Evolutionary conservation across 441 rosid species (phyloP), one percentile per base, ranked within the genome.

Genomic region (Aleurites moluccanus): DNA sequence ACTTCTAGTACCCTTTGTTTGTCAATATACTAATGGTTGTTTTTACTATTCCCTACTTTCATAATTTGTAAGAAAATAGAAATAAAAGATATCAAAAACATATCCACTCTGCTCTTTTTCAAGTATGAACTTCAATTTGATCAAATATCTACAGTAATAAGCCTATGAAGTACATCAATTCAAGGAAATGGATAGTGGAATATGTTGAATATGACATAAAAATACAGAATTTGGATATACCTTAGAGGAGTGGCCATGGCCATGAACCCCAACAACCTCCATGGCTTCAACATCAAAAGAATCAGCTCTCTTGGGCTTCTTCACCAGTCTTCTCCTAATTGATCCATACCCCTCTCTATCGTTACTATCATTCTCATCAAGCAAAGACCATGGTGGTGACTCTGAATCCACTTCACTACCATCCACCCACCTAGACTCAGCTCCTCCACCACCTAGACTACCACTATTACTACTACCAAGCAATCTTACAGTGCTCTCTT

Each of bases 241-340:
- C 94, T 93, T 96, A 21, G 83, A 71, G 75, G 62, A 77, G 72
- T 87, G 90, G 52, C 75, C 80, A 74, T 81, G 85, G 50, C 75
- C 80, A 73, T 81, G 86, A 81, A 86, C 85, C 78, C 87, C 89
- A 69, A 89, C 86, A 80, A 96, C 82, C 77, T 89, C 98, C 99
- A 95, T 91, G 69, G 99, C 95, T 85, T 93, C 98, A 73, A 93
- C 99, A 83, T 96, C 99, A 68, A 96, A 87, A 82, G 97, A 93
- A 81, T 96, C 92, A 70, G 68, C 87, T 85, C 96, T 86, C 66
- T 80, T 89, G 4, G 91, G 87, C 79, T 83, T 96, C 89, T 88
- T 93, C 74, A 81, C 86, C 6, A 96, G 80, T 79, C 99, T 85
- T 82, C 95, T 89, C 82, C 97, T 89, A 81, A 93, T 3, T 50